Percentiles rank a stretch among this genome's conserved stretches.
Evolutionary conservation across 2,329 filamentous ascomycete species (phyloP).

Genomic region (Penicillium italicum): DNA sequence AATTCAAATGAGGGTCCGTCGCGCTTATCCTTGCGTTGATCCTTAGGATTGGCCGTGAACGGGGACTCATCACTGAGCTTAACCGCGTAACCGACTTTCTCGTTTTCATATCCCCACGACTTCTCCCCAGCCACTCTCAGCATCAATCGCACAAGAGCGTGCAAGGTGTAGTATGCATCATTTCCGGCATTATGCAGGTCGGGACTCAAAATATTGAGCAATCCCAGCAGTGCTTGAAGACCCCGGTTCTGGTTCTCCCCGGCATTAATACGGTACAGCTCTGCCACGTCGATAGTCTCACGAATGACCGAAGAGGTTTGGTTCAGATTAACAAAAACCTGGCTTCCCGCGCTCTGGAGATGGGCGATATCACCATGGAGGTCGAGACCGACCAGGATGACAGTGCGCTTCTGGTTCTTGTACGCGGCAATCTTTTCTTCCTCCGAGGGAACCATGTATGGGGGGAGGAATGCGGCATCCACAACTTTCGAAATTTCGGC

Average conservation of each 20-base stretch:
- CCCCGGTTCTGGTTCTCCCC: constrained; percentile 52
- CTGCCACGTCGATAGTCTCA: constrained; percentile 69
- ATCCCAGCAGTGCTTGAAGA: constrained; percentile 59
- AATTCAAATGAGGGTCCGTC: not conserved
- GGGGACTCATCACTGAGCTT: not conserved
- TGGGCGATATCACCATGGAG: constrained; percentile 64
- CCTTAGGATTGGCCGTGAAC: not conserved
- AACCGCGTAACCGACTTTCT: not conserved
- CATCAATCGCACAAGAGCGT: constrained; percentile 63
- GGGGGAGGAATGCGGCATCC: constrained; percentile 55
- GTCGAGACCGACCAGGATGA: constrained; percentile 80
- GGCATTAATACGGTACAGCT: constrained; percentile 63
- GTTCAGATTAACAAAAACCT: constrained; percentile 33
- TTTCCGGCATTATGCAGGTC: constrained; percentile 85
- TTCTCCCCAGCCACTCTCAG: constrained; percentile 5
- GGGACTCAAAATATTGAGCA: constrained; percentile 60
- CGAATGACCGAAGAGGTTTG: constrained; percentile 46
- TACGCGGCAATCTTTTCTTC: constrained; percentile 7
- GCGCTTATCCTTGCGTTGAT: not conserved
- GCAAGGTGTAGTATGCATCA: constrained; percentile 75
- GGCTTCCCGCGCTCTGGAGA: constrained; percentile 62
- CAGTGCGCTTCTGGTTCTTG: constrained; percentile 45
- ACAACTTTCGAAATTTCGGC: constrained; percentile 47
- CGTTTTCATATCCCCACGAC: not conserved
- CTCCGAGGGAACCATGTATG: constrained; percentile 34